Evolutionary conservation across 2,329 filamentous ascomycete species (phyloP), one percentile per base, ranked within the genome.

Genomic region (Pseudogymnoascus destructans): DNA sequence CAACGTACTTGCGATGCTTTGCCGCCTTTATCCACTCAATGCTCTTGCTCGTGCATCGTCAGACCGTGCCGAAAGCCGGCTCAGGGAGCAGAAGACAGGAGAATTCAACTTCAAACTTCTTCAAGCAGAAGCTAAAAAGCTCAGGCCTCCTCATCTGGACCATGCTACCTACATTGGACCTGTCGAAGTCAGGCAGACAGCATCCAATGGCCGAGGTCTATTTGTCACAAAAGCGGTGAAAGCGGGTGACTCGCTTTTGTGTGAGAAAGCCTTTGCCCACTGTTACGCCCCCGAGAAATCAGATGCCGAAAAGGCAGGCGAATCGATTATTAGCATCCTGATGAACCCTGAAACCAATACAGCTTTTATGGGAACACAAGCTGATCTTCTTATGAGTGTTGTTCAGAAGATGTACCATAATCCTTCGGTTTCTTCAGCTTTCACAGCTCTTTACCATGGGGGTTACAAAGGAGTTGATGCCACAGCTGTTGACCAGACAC

Each of bases 211-310:
- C 1, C 70, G 72, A 1, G 79, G 79, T 0, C 66, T 81, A 0
- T 82, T 81, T 62, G 76, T 75, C 0, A 78, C 73, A 1, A 66
- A 69, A 23, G 63, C 68, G 0, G 75, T 82, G 2, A 69, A 70
- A 36, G 72, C 74, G 0, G 79, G 79, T 0, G 75, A 80, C 3
- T 67, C 81, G 2, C 65, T 82, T 0, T 63, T 82, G 1, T 81
- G 77, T 46, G 79, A 82, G 60, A 82, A 81, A 61, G 78, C 79
- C 0, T 79, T 81, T 62, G 66, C 66, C 0, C 72, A 79, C 63
- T 68, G 80, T 63, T 74, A 68, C 42, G 62, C 60, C 33, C 68
- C 61, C 32, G 66, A 63, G 3, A 62, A 64, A 25, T 21, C 15
- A 7, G 63, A 60, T 6, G 55, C 35, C 6, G 27, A 52, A 1